Evolutionary conservation across 768 basidiomycete genomes (phyloP), one percentile per base, ranked within the genome.

Genomic region (Serendipita vermifera): DNA sequence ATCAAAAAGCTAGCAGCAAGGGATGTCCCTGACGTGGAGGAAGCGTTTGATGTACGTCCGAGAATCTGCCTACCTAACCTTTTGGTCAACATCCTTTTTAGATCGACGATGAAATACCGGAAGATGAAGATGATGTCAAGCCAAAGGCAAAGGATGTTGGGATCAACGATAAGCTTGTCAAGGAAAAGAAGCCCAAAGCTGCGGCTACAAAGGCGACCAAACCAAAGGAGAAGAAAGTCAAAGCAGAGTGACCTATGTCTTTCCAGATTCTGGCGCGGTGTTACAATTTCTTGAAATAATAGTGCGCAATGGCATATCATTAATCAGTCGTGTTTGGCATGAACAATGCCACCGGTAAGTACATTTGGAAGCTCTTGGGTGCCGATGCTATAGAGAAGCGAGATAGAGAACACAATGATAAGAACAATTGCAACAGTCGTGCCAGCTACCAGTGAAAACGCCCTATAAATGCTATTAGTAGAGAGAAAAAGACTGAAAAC

Each of bases 1-100:
- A 80, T 84, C 1, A 93, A 90, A 77, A 93, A 85, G 63, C 73
- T 93, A 35, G 78, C 80, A 1, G 70, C 69, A 39, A 60, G 54
- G 6, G 78, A 85, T 3, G 79, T 79, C 7, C 91, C 94, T 0
- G 94, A 98, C 70, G 75, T 91, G 17, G 94, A 97, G 66, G 94
- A 98, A 53, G 92, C 83, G 0, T 86, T 83, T 60, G 90, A 87
- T 60, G 85, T 88, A 60, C 64, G 81, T 69, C 3, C 29, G 51
- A 15, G 22, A n/a, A 0, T 33, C 1, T 35, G 3, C 14, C 38
- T 31, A 27, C 17, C 39, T 33, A 38, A 24, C 51, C 24, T 33
- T 64, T 31, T 60, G 33, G 22, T 46, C 41, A 43, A n/a, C 2
- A 33, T 22, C 4, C 38, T 39, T 40, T 29, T 7, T 55, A 74